Conservation (phyloP, 768 basidiomycete genomes). For the Tylopilus plumbeoviolaceoides region DNA sequence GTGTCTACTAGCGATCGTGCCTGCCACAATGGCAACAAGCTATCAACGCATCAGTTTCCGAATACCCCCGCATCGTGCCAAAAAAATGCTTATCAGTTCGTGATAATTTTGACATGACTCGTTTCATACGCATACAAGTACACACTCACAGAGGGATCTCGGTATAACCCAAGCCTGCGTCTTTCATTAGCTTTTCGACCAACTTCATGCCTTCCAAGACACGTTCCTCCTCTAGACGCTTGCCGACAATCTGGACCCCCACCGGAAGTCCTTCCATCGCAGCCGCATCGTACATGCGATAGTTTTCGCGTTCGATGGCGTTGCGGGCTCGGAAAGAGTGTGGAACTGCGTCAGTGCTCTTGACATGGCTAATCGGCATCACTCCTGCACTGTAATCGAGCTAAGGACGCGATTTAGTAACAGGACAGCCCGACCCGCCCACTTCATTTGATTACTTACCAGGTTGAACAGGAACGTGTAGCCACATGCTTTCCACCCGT, state of each 20-base stretch:
- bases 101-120: neutral
- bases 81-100: neutral
- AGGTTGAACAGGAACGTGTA: conserved; percentile 69
- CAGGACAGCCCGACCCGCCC: neutral
- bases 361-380: conserved; percentile 42
- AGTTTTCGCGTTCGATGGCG: conserved; percentile 37
- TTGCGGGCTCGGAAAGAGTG: conserved; percentile 29
- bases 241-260: conserved; percentile 41
- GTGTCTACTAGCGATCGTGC: too few species aligned
- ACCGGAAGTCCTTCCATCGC: conserved; percentile 45
- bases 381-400: conserved; percentile 44
- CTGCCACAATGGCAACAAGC: too few species aligned
- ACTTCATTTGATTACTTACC: conserved; percentile 33
- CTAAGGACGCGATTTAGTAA: conserved; percentile 14
- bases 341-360: conserved; percentile 31
- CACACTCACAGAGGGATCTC: conserved; percentile 21
- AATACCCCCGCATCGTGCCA: too few species aligned
- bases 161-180: conserved; percentile 21
- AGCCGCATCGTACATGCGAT: conserved; percentile 37
- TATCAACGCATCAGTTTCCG: too few species aligned
- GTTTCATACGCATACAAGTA: neutral
- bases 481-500: conserved; percentile 54
- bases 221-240: conserved; percentile 44
- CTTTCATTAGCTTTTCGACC: conserved; percentile 29
- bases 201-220: conserved; percentile 44